phyloP scores from a whole-genome alignment of 169 alveolate species.

The Plasmodium chabaudi region DNA sequence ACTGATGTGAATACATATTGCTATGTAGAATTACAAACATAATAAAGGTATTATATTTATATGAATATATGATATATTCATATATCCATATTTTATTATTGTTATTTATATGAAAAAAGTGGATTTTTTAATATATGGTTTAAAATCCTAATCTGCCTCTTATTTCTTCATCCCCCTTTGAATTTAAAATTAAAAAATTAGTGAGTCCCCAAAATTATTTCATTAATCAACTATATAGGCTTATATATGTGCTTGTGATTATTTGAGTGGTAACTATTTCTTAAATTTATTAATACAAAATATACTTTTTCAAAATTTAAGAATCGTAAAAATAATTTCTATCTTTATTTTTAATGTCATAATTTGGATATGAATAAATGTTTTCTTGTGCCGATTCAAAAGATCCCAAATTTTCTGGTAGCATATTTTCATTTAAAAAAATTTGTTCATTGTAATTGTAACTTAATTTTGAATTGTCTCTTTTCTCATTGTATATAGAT shows the following conservation, averaged over 20 bases:
- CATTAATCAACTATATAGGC: too few species aligned
- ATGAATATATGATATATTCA: background rate
- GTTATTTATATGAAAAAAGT: too few species aligned
- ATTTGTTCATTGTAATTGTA: slow-evolving; percentile 22
- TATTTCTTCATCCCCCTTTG: too few species aligned
- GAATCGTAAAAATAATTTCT: slow-evolving; percentile 42
- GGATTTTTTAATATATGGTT: too few species aligned
- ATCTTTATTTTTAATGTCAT: slow-evolving; percentile 48
- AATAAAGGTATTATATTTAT: slow-evolving; percentile 5
- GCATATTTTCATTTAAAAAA: slow-evolving; percentile 35
- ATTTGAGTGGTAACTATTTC: too few species aligned
- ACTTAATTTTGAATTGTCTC: slow-evolving; percentile 24
- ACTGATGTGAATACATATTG: too few species aligned
- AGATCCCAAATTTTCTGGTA: slow-evolving; percentile 21
- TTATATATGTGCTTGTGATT: too few species aligned
- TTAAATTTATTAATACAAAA: too few species aligned
- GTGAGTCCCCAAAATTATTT: too few species aligned
- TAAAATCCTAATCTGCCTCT: too few species aligned
- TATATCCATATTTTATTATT: too few species aligned
- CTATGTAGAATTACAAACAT: slow-evolving; percentile 7
- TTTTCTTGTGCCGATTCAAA: slow-evolving; percentile 39
- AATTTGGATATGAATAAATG: slow-evolving; percentile 27
- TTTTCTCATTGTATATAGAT: slow-evolving; percentile 39
- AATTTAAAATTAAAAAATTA: too few species aligned
- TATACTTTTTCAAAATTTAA: background rate